Conservation (phyloP, 495 filamentous ascomycete genomes). For the Penicillium paradoxum region DNA sequence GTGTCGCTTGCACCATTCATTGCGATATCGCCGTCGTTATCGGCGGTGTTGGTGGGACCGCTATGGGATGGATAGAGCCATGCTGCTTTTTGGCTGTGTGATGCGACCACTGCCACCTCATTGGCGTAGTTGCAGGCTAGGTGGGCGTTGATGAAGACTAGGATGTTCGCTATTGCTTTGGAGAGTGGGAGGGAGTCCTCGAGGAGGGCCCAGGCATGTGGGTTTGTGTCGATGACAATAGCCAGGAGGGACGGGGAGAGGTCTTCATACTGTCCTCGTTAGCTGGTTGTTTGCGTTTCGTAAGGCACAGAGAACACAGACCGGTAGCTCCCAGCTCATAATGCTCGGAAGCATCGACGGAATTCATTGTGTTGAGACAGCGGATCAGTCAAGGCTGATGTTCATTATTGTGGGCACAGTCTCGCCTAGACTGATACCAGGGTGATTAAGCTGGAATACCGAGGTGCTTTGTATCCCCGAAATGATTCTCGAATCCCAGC, state of each 20-base stretch:
- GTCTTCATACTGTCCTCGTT: slow-evolving; percentile 34
- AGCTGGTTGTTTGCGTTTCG: not conserved
- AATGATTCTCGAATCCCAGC: not conserved
- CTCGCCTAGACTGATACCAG: not conserved
- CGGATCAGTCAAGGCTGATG: slow-evolving; percentile 4
- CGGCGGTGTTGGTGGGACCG: slow-evolving; percentile 21
- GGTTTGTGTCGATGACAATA: slow-evolving; percentile 94
- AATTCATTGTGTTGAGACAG: slow-evolving; percentile 59
- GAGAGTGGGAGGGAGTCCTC: slow-evolving; percentile 72
- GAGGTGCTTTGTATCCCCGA: not conserved
- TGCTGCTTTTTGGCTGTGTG: slow-evolving; percentile 73
- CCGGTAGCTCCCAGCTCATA: slow-evolving; percentile 51
- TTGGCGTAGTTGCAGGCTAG: slow-evolving; percentile 89
- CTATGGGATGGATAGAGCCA: slow-evolving; percentile 73
- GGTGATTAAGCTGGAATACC: not conserved
- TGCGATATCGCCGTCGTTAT: slow-evolving; percentile 34
- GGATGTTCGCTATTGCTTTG: slow-evolving; percentile 79
- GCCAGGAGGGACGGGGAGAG: slow-evolving; percentile 81
- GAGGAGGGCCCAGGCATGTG: slow-evolving; percentile 84
- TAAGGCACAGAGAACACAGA: slow-evolving; percentile 5
- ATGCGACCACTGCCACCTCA: slow-evolving; percentile 86
- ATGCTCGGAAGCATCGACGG: slow-evolving; percentile 84
- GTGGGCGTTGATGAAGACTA: slow-evolving; percentile 95
- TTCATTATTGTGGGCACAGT: not conserved
- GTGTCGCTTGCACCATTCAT: slow-evolving; percentile 26